Percentiles rank a stretch among this genome's conserved stretches.
Evolutionary conservation across 2,329 filamentous ascomycete genomes (phyloP).

Genomic region (Fusarium liriodendri): DNA sequence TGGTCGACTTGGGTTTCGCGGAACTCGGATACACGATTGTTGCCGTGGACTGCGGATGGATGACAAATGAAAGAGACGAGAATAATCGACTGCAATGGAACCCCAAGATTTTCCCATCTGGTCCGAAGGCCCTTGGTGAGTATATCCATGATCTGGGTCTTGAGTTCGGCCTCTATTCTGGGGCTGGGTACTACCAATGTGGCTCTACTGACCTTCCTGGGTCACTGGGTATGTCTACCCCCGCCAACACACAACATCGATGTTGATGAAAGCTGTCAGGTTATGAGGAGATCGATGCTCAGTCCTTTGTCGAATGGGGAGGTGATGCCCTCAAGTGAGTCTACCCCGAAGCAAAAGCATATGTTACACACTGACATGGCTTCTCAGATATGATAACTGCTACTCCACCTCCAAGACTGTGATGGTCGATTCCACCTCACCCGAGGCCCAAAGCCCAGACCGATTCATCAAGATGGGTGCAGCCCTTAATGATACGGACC

Average conservation of each 20-base stretch:
- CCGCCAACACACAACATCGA: fast-evolving
- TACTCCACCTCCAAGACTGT: constrained; percentile 56
- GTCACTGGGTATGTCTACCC: constrained; percentile 51
- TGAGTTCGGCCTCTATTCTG: constrained; percentile 67
- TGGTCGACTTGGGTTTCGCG: constrained; percentile 63
- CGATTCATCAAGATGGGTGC: constrained; percentile 61
- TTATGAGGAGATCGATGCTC: constrained; percentile 55
- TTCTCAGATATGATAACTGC: constrained; percentile 59
- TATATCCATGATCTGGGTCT: constrained; percentile 61
- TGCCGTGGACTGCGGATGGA: constrained; percentile 71
- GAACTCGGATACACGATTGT: constrained; percentile 66
- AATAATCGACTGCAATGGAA: constrained; percentile 64
- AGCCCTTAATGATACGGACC: constrained; percentile 52
- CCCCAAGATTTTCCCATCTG: constrained; percentile 60
- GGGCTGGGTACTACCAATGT: constrained; percentile 58
- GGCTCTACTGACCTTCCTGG: constrained; percentile 56
- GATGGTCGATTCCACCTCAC: constrained; percentile 55
- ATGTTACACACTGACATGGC: background rate
- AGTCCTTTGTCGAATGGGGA: constrained; percentile 55
- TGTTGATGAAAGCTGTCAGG: constrained; percentile 37
- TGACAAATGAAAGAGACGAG: constrained; percentile 49
- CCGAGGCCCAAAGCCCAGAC: constrained; percentile 52
- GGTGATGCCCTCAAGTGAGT: constrained; percentile 64
- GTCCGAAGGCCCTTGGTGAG: constrained; percentile 60
- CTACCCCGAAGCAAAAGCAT: fast-evolving